Conservation (phyloP, 176 grass and related monocot species). For the Avena sativa region DNA sequence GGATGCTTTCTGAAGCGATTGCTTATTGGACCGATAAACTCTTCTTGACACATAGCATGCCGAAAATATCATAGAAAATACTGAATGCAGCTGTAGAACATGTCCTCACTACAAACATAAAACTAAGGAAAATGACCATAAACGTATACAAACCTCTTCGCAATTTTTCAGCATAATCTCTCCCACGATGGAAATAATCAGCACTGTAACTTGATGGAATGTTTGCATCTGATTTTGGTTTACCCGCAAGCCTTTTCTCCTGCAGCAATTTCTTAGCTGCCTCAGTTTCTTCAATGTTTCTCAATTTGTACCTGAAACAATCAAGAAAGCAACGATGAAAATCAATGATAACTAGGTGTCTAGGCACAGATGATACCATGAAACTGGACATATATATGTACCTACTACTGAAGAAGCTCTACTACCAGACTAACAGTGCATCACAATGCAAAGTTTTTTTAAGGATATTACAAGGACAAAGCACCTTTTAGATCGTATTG, state of each 20-base stretch:
- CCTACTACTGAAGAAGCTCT: neutral
- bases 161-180: slow-evolving; percentile 91
- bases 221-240: slow-evolving; percentile 84
- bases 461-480: slow-evolving; percentile 22
- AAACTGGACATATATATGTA: neutral
- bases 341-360: neutral
- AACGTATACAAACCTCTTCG: slow-evolving; percentile 74
- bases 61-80: slow-evolving; percentile 19
- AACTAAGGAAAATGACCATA: neutral
- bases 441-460: slow-evolving; percentile 4
- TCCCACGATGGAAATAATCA: slow-evolving; percentile 89
- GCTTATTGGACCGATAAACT: neutral
- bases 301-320: slow-evolving; percentile 81
- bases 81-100: neutral
- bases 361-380: neutral
- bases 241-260: slow-evolving; percentile 83
- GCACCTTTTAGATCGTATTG: slow-evolving; percentile 13
- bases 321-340: neutral
- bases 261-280: slow-evolving; percentile 92
- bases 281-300: slow-evolving; percentile 98
- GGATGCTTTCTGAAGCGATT: neutral
- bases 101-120: neutral
- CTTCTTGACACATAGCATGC: neutral
- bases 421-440: slow-evolving; percentile 29
- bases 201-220: slow-evolving; percentile 97